A percentile compares a stretch with the other conserved stretches of the same genome.
Evolutionary conservation across 306 rosid species (phyloP).

Genomic region (Sphenostylis stenocarpa): DNA sequence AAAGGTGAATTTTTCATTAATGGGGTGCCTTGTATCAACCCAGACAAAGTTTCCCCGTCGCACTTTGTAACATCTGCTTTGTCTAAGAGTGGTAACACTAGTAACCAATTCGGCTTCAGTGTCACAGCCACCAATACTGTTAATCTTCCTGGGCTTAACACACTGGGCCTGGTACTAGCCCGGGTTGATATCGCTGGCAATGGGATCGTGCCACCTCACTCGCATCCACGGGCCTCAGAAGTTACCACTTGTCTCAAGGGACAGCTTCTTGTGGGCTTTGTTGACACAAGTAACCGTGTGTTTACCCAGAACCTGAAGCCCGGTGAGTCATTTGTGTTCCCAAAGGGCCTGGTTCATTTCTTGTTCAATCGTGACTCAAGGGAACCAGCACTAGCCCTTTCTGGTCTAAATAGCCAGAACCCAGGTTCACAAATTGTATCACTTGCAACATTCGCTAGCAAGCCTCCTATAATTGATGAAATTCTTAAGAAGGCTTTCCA

Average conservation of each 20-base stretch:
- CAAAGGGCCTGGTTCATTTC: conserved; percentile 64
- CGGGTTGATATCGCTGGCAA: conserved; percentile 41
- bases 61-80: conserved; percentile 62
- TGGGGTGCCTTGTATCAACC: conserved; percentile 71
- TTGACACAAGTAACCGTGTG: conserved; percentile 39
- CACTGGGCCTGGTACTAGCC: conserved; percentile 62
- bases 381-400: conserved; percentile 42
- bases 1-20: conserved; percentile 36
- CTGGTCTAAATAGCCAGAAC: conserved; percentile 74
- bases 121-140: conserved; percentile 39
- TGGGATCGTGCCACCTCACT: conserved; percentile 57
- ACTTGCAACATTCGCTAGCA: conserved; percentile 51
- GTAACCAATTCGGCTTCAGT: conserved; percentile 47
- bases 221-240: conserved; percentile 73
- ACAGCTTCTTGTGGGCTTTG: conserved; percentile 54
- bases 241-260: conserved; percentile 60
- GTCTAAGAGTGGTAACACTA: conserved; percentile 47
- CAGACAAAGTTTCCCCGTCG: conserved; percentile 38
- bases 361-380: conserved; percentile 42
- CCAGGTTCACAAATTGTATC: conserved; percentile 56
- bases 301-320: conserved; percentile 42
- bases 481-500: conserved; percentile 47
- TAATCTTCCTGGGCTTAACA: conserved; percentile 77
- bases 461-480: conserved; percentile 37
- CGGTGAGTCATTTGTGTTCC: conserved; percentile 73